These are phyloP conservation scores for Neurospora sp. DNA, from an alignment of 2,329 filamentous ascomycete genomes.

Conservation along the genomic window DNA sequence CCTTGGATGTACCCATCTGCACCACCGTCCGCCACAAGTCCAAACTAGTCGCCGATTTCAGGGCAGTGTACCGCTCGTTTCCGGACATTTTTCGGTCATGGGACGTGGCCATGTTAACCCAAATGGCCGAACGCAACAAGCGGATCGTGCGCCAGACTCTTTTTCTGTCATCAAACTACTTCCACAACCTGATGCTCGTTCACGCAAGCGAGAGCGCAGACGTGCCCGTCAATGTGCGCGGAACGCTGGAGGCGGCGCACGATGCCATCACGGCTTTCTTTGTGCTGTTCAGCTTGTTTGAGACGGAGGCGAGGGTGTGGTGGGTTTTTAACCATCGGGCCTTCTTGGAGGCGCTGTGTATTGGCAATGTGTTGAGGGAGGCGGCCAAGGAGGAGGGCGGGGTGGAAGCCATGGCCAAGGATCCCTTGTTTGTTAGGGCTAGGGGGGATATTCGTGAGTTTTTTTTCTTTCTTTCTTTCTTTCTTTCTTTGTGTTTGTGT, in stretches of 20 bases:
- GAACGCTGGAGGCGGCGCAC: slow-evolving; percentile 64
- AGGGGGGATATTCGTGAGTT: slow-evolving; percentile 50
- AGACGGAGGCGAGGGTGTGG: slow-evolving; percentile 66
- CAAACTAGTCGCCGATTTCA: slow-evolving; percentile 59
- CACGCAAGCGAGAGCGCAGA: slow-evolving; percentile 59
- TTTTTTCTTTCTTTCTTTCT: slow-evolving; percentile 9
- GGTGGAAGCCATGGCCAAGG: slow-evolving; percentile 35
- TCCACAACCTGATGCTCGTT: slow-evolving; percentile 72
- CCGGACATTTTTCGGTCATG: slow-evolving; percentile 61
- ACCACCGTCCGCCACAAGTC: slow-evolving; percentile 58
- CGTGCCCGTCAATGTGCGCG: slow-evolving; percentile 55
- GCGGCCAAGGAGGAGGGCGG: slow-evolving; percentile 18
- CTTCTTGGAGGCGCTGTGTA: slow-evolving; percentile 66
- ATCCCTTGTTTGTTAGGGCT: slow-evolving; percentile 50
- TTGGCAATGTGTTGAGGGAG: slow-evolving; percentile 38
- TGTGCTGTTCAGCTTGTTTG: slow-evolving; percentile 57
- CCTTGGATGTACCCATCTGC: slow-evolving; percentile 62
- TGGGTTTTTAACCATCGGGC: slow-evolving; percentile 78
- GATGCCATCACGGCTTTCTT: slow-evolving; percentile 68
- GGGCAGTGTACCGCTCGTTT: slow-evolving; percentile 61
- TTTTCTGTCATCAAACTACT: slow-evolving; percentile 73
- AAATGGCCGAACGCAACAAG: slow-evolving; percentile 48
- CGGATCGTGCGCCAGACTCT: slow-evolving; percentile 64
- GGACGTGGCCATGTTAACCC: slow-evolving; percentile 48
- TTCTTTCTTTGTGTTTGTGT: background rate